phyloP scores from a whole-genome alignment of 306 rosid genomes.

The Citrullus mucosospermus region DNA sequence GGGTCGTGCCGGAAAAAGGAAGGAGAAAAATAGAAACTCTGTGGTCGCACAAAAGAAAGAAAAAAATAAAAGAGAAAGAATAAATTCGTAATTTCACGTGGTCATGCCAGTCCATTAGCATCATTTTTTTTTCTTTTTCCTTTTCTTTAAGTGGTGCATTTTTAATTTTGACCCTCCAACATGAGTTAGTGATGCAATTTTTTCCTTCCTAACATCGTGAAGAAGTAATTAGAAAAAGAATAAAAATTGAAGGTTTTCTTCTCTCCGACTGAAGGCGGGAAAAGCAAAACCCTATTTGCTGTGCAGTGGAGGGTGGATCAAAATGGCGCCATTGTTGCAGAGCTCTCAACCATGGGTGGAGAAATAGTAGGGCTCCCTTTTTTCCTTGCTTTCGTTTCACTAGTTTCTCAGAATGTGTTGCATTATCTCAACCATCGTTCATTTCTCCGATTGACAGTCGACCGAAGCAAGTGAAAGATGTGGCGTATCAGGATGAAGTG shows the following conservation, averaged over 20 bases:
- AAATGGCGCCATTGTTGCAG: slow-evolving; percentile 67
- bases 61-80: too few species aligned
- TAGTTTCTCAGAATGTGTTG: neutral
- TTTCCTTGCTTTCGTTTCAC: neutral
- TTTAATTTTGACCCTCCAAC: too few species aligned
- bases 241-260: neutral
- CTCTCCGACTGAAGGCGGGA: slow-evolving; percentile 1
- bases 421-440: neutral
- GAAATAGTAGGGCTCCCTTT: slow-evolving; percentile 44
- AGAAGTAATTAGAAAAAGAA: neutral
- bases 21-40: too few species aligned
- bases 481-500: slow-evolving; percentile 91
- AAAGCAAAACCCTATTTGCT: neutral
- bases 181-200: too few species aligned
- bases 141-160: too few species aligned
- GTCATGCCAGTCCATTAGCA: too few species aligned
- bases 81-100: too few species aligned
- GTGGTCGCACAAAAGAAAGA: too few species aligned
- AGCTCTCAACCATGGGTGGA: slow-evolving; percentile 94
- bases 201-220: neutral
- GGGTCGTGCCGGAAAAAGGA: too few species aligned
- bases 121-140: too few species aligned
- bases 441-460: slow-evolving; percentile 34
- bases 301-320: neutral
- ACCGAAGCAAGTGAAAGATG: slow-evolving; percentile 83